Base-by-base conservation (phyloP, 2,329 filamentous ascomycete species). In the Fusarium nygamai region DNA sequence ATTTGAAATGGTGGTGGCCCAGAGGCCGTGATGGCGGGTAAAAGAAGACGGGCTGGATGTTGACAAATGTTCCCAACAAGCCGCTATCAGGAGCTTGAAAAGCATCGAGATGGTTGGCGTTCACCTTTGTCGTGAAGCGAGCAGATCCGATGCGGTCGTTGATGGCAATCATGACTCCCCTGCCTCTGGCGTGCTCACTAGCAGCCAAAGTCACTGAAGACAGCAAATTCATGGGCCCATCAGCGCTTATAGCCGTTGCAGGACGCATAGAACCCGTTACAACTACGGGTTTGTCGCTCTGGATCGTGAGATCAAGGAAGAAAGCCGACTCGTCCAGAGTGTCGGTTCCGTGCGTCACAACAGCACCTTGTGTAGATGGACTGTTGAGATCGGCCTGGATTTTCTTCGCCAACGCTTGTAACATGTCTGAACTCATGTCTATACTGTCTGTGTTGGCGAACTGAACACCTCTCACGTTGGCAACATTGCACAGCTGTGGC, bases 321-420 rank as follows among this genome's bases (percentile, higher is more conserved):
- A 92, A 91, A 14, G 89, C 88, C 1, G 88, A 87, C 79, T 92
- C 90, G 75, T 92, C 90, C 3, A 92, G 83, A 0, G 89, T 91
- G 75, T 92, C 91, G 14, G 91, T 92, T 54, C 91, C 90, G 75
- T 92, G 90, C 1, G 90, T 92, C 61, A 92, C 82, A 11, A 92
- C 88, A 12, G 87, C 88, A 41, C 86, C 89, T 81, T 83, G 80
- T 39, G 80, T 81, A 57, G 80, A 74, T n/a, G 81, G 81, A 64
- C 77, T 79, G 33, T 85, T 84, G 8, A 90, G 82, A 63, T 88
- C 86, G 11, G 71, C 69, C 63, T 88, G 86, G 60, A 90, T 86
- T 62, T 83, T 80, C 31, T 86, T 82, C 11, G 85, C 83, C 41
- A 91, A 76, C 33, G 82, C 83, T 27, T 90, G 81, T 39, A 87